Evolutionary conservation across 2,329 filamentous ascomycete species (phyloP), one percentile per base, ranked within the genome.

Genomic region (Huntiella moniliformis): DNA sequence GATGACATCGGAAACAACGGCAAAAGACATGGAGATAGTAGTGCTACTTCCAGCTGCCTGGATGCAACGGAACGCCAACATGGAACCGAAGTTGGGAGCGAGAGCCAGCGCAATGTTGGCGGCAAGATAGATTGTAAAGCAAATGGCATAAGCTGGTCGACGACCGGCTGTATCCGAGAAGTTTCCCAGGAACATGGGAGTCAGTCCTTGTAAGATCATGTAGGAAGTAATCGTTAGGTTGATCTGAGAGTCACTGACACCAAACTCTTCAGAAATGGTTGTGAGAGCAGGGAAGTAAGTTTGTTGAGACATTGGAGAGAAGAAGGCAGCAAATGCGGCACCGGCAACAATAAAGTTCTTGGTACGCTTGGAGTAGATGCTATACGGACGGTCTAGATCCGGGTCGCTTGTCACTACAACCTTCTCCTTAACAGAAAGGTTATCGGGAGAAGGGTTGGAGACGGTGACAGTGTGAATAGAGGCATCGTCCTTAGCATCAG

Each of bases 1-100:
- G 8, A 71, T 64, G 5, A 79, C 63, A 54, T 84, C 79, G 0
- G 73, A 73, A 1, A 82, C 67, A 0, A 82, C 69, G 0, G 70
- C 77, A 22, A 58, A 60, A 22, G 61, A 63, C 3, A 83, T 61
- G 0, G 77, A 69, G 4, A 80, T 63, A 0, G 74, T 79, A 2
- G 70, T 70, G 46, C 68, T 72, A 36, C 67, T 74, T 0, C 76
- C 74, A 0, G 68, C 65, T 4, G 67, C 72, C 53, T 79, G 74
- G 2, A 77, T 54, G 52, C 67, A 69, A 3, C 74, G 62, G 4
- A 77, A 57, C 1, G 70, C 61, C 4, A 79, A 52, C 2, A 79
- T 57, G 0, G 69, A 61, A 0, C 60, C 57, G 50, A 70, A 74
- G 51, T 55, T 67, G 4, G 61, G 65, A 36, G 68, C 62, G 3